Evolutionary conservation across 2,329 filamentous ascomycete species (phyloP).

Genomic region (Calonectria fujianensis): DNA sequence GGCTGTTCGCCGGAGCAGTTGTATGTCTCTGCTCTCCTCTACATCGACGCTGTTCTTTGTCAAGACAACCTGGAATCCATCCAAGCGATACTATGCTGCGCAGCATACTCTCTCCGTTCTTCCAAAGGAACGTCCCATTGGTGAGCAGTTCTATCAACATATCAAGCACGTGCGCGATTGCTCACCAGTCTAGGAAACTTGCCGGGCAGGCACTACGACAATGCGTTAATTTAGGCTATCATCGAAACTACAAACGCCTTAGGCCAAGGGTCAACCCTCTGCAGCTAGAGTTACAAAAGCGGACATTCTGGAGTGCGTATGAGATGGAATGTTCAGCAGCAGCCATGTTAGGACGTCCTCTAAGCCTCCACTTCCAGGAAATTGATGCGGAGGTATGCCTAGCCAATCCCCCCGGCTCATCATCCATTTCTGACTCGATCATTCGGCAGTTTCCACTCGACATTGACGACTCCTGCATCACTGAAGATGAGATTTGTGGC

Average conservation of each 20-base stretch:
- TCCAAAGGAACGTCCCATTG: constrained; percentile 23
- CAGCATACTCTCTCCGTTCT: constrained; percentile 22
- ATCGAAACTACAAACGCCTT: constrained; percentile 25
- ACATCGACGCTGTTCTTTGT: constrained; percentile 44
- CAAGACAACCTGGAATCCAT: constrained; percentile 18
- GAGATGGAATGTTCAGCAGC: constrained; percentile 34
- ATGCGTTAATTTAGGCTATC: constrained; percentile 41
- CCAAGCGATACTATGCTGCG: constrained; percentile 22
- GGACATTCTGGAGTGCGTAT: constrained; percentile 39
- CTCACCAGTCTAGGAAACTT: constrained; percentile 31
- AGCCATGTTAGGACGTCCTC: constrained; percentile 26
- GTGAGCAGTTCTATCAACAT: background rate
- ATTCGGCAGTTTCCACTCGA: constrained; percentile 32
- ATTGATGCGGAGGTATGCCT: constrained; percentile 36
- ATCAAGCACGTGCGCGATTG: background rate
- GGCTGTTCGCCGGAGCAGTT: constrained; percentile 43
- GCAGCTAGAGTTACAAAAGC: constrained; percentile 24
- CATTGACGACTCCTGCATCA: constrained; percentile 32
- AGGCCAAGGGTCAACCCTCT: background rate
- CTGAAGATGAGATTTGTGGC: background rate
- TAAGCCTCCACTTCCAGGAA: constrained; percentile 32
- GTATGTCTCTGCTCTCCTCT: constrained; percentile 49
- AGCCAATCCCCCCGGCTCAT: background rate
- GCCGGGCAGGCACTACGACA: constrained; percentile 37
- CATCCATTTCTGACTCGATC: background rate